Percentiles rank a stretch among this genome's conserved stretches.
These are phyloP conservation scores for Agrocybe pediades DNA, from an alignment of 768 basidiomycete species.

Conservation along the genomic window DNA sequence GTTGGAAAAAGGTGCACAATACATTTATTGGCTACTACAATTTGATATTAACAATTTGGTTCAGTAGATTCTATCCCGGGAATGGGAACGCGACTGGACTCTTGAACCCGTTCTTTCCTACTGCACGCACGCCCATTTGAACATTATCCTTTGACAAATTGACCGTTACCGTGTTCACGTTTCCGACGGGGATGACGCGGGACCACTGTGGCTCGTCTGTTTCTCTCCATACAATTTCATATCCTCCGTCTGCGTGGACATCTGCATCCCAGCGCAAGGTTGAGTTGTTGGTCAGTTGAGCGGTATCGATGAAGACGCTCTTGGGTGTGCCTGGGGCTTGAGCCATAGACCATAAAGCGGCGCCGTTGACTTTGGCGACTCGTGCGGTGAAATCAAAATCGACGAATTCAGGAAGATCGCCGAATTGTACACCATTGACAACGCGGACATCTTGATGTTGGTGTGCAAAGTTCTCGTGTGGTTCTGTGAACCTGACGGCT, in stretches of 20 bases:
- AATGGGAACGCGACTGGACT: constrained; percentile 51
- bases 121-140: constrained; percentile 48
- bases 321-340: constrained; percentile 56
- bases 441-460: constrained; percentile 60
- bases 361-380: constrained; percentile 53
- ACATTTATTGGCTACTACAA: background rate
- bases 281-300: constrained; percentile 55
- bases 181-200: constrained; percentile 49
- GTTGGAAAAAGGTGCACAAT: background rate
- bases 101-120: constrained; percentile 52
- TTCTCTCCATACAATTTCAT: constrained; percentile 54
- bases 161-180: constrained; percentile 41
- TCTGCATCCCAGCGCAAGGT: constrained; percentile 49
- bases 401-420: constrained; percentile 54
- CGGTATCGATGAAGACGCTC: constrained; percentile 46
- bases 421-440: constrained; percentile 52
- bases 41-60: background rate
- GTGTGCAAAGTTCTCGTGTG: constrained; percentile 57
- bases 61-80: background rate
- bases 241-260: constrained; percentile 39
- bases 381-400: constrained; percentile 55
- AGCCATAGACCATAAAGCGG: constrained; percentile 55
- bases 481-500: constrained; percentile 58
- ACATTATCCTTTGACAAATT: constrained; percentile 53
- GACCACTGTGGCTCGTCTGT: constrained; percentile 50